Evolutionary conservation across 768 basidiomycete genomes (phyloP).

Genomic region (Lactifluus volemus): DNA sequence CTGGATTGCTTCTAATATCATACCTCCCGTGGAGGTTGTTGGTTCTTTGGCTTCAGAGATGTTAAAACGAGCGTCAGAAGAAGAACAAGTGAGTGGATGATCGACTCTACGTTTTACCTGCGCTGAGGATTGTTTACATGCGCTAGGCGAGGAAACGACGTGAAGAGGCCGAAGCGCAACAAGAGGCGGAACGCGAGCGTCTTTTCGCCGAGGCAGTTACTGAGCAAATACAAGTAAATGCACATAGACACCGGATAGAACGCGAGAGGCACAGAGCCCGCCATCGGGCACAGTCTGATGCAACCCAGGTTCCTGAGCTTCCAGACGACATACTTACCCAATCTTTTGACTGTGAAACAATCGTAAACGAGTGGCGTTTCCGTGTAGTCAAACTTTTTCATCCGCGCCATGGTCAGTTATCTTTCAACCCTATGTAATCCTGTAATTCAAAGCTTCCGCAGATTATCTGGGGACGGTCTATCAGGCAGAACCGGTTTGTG

Average conservation of each 20-base stretch:
- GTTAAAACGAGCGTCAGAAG: slow-evolving; percentile 62
- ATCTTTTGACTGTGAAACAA: slow-evolving; percentile 49
- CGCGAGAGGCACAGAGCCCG: slow-evolving; percentile 47
- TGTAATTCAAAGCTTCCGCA: slow-evolving; percentile 20
- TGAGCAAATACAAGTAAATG: slow-evolving; percentile 59
- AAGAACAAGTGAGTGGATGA: slow-evolving; percentile 45
- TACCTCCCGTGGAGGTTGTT: slow-evolving; percentile 46
- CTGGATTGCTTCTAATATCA: slow-evolving; percentile 54
- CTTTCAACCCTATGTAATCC: background rate
- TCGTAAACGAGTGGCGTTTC: slow-evolving; percentile 51
- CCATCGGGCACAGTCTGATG: slow-evolving; percentile 59
- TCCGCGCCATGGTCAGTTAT: slow-evolving; percentile 47
- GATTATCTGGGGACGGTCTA: slow-evolving; percentile 61
- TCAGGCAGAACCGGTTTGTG: slow-evolving; percentile 67
- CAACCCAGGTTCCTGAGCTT: slow-evolving; percentile 49
- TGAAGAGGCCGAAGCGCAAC: slow-evolving; percentile 44
- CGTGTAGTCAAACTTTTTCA: slow-evolving; percentile 63
- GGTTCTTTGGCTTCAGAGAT: slow-evolving; percentile 75
- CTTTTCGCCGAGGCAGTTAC: slow-evolving; percentile 48
- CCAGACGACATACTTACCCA: slow-evolving; percentile 40
- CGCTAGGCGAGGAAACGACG: slow-evolving; percentile 34
- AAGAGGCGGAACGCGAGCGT: slow-evolving; percentile 38
- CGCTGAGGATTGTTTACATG: background rate
- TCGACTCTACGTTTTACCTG: background rate
- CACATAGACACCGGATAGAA: slow-evolving; percentile 48